phyloP scores from a whole-genome alignment of 768 basidiomycete species.

The Agaricus blazei region DNA sequence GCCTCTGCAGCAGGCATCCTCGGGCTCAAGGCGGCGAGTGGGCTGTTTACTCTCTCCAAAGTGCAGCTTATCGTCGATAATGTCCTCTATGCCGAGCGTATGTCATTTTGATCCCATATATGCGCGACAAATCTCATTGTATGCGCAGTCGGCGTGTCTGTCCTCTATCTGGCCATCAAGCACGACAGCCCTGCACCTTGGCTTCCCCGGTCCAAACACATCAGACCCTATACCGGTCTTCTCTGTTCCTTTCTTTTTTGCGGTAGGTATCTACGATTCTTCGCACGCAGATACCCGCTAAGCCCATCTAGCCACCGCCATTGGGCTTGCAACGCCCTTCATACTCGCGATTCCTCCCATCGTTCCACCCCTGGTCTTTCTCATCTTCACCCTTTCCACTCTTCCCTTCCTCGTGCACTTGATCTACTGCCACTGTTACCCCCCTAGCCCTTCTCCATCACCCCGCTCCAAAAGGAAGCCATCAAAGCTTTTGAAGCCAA shows the following conservation, averaged over 20 bases:
- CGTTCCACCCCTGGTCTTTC: constrained; percentile 5
- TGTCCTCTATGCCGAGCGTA: constrained; percentile 3
- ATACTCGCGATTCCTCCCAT: not conserved
- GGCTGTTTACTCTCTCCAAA: not conserved
- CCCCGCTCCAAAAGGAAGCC: not conserved
- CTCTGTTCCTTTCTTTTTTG: constrained; percentile 6
- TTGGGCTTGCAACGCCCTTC: not conserved
- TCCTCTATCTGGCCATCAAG: not conserved
- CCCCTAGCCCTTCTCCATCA: not conserved
- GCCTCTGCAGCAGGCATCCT: constrained; percentile 29
- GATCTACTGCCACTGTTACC: not conserved
- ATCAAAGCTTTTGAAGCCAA: not conserved
- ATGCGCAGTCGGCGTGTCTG: not conserved
- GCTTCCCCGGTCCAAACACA: not conserved
- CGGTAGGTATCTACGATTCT: not conserved
- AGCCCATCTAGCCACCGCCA: not conserved
- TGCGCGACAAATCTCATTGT: not conserved
- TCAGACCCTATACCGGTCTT: not conserved
- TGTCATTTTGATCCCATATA: not conserved
- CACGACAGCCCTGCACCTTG: constrained; percentile 2
- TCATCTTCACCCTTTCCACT: constrained; percentile 5
- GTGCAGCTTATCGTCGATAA: not conserved
- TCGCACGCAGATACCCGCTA: not conserved
- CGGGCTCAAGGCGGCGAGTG: not conserved
- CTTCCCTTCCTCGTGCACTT: constrained; percentile 1